A percentile compares a stretch with the other conserved stretches of the same genome.
Evolutionary conservation across 345 rosid genomes (phyloP).

Genomic region (Psidium guajava): DNA sequence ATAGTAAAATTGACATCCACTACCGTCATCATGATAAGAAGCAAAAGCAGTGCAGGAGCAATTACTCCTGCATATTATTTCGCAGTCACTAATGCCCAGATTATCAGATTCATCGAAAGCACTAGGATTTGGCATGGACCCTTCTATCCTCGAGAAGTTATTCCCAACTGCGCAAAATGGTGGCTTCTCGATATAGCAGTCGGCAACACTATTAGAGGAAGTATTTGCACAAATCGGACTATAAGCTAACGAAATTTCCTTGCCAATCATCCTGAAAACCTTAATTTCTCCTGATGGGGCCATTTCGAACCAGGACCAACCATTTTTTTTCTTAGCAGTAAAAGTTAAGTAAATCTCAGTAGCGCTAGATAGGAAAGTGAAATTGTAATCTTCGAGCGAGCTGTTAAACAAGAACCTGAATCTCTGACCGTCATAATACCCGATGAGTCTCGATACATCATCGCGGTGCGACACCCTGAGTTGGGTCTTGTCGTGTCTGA

Average conservation of each 20-base stretch:
- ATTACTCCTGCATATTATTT: neutral
- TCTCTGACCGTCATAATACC: neutral
- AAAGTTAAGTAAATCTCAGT: neutral
- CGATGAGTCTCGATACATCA: neutral
- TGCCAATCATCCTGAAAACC: neutral
- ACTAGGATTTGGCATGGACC: neutral
- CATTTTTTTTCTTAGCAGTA: neutral
- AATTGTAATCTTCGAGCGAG: neutral
- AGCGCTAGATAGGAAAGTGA: neutral
- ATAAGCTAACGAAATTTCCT: neutral
- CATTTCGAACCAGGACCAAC: neutral
- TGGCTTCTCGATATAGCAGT: neutral
- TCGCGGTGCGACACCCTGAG: neutral
- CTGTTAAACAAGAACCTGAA: neutral
- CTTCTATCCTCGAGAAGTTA: neutral
- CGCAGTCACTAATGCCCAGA: neutral
- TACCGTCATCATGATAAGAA: neutral
- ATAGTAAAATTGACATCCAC: neutral
- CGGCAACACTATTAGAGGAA: neutral
- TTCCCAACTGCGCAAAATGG: neutral
- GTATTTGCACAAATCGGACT: neutral
- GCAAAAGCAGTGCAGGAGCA: conserved; percentile 1
- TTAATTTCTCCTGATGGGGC: neutral
- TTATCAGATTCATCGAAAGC: neutral
- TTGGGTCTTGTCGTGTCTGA: neutral